phyloP scores from a whole-genome alignment of 805 yeast genomes.

The Nakazawaea pomicola region DNA sequence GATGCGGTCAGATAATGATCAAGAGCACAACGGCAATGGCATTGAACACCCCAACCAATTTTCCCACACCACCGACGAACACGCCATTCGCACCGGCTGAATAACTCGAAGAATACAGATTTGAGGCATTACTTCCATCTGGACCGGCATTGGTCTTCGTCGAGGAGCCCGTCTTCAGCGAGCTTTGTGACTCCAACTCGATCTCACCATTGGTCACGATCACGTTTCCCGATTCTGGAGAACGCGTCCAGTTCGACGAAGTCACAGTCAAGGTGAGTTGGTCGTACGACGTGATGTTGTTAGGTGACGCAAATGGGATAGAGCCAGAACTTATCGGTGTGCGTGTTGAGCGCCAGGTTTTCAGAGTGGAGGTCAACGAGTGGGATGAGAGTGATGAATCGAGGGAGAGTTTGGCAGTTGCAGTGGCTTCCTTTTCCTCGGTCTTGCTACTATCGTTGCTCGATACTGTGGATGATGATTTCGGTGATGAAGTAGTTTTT shows the following conservation, averaged over 20 bases:
- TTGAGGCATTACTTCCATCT: not conserved
- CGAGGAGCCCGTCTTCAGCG: not conserved
- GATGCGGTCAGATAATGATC: too few species aligned
- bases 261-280: constrained; percentile 24
- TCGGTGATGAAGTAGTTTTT: too few species aligned
- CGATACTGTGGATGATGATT: not conserved
- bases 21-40: too few species aligned
- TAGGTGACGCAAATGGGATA: constrained; percentile 26
- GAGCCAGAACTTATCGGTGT: constrained; percentile 22
- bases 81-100: not conserved
- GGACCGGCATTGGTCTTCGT: not conserved
- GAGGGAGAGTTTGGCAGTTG: not conserved
- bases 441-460: not conserved
- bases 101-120: not conserved
- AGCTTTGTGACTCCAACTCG: constrained; percentile 3
- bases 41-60: too few species aligned
- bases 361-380: constrained; percentile 3
- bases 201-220: constrained; percentile 13
- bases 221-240: constrained; percentile 4
- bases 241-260: constrained; percentile 12
- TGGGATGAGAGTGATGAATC: constrained; percentile 8
- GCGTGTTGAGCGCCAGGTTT: constrained; percentile 7
- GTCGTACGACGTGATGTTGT: constrained; percentile 19
- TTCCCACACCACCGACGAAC: too few species aligned
- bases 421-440: not conserved